phyloP scores from a whole-genome alignment of 2,329 filamentous ascomycete species.

The Cladorrhinum sp. region DNA sequence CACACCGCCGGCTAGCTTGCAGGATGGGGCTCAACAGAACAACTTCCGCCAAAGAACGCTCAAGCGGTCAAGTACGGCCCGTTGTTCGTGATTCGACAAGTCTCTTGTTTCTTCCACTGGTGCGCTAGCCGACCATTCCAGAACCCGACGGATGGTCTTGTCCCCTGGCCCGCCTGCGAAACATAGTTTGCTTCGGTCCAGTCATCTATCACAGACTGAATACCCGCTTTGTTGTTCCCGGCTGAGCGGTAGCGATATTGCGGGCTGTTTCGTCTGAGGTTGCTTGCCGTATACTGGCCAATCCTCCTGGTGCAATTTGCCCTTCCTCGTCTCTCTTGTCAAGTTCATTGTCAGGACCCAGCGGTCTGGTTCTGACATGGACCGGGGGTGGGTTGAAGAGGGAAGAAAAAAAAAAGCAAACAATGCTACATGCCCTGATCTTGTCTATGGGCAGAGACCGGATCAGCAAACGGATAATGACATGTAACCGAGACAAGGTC shows the following conservation, averaged over 20 bases:
- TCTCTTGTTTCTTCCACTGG: background rate
- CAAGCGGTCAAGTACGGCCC: background rate
- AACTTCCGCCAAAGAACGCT: background rate
- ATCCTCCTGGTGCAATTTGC: background rate
- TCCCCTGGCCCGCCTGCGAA: background rate
- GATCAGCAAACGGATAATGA: background rate
- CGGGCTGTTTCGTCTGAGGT: background rate
- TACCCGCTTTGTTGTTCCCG: background rate
- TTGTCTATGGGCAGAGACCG: background rate
- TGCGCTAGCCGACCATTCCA: constrained; percentile 12
- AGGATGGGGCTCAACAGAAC: constrained; percentile 2
- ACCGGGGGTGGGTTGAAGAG: background rate
- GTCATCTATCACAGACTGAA: background rate
- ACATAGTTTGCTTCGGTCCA: constrained; percentile 1
- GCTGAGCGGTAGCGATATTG: background rate
- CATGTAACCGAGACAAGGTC: background rate
- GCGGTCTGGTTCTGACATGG: background rate
- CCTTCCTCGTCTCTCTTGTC: background rate
- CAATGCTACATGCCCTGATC: background rate
- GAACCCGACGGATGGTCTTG: background rate
- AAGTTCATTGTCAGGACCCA: background rate
- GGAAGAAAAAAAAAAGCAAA: background rate
- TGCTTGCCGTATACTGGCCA: background rate
- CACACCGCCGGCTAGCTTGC: background rate
- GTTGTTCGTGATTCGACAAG: background rate